phyloP scores from a whole-genome alignment of 768 basidiomycete species.

The Mycena rebaudengoi region DNA sequence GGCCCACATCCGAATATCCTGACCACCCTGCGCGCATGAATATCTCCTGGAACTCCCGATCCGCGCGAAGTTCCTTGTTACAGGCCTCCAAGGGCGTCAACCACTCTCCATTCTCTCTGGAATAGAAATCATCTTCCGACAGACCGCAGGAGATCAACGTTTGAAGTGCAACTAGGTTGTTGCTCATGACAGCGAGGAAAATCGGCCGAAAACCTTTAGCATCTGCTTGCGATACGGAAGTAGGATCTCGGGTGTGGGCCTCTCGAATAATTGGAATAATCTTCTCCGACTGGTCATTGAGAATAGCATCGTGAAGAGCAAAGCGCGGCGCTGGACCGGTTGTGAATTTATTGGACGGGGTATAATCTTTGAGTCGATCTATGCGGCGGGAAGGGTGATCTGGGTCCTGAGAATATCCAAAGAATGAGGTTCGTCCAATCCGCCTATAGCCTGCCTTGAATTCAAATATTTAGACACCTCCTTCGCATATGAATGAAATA shows the following conservation, averaged over 20 bases:
- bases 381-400: conserved; percentile 7
- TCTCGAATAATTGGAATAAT: background rate
- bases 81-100: conserved; percentile 4
- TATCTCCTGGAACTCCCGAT: conserved; percentile 13
- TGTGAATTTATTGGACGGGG: background rate
- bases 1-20: background rate
- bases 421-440: conserved; percentile 10
- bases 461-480: background rate
- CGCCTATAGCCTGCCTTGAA: conserved; percentile 7
- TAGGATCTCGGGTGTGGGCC: background rate
- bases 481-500: background rate
- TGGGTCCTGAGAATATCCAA: conserved; percentile 12
- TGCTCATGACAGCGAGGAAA: conserved; percentile 4
- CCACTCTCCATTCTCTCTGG: conserved; percentile 11
- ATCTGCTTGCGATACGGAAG: background rate
- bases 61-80: background rate
- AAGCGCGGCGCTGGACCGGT: background rate
- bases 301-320: conserved; percentile 2
- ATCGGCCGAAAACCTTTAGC: conserved; percentile 5
- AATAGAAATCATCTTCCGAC: conserved; percentile 7
- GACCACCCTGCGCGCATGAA: background rate
- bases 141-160: conserved; percentile 3
- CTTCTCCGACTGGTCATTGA: background rate
- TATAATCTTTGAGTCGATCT: background rate
- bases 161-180: conserved; percentile 1